Base-by-base conservation (phyloP, 2,329 filamentous ascomycete genomes). In the Lizonia empirigonia region DNA sequence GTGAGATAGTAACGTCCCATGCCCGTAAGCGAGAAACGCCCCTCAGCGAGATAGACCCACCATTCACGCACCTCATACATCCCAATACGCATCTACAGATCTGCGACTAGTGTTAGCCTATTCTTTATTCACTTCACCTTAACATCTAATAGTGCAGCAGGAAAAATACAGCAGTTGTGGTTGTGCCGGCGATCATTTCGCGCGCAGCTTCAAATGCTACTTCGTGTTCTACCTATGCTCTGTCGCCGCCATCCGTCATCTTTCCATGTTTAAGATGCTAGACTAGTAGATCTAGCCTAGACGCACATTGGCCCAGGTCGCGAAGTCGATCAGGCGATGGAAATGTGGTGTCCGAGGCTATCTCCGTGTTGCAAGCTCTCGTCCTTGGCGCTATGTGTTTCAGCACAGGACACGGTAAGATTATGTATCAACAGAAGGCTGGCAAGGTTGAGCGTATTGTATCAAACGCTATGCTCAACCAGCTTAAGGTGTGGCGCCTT, bases 1-100 rank as follows among this genome's bases (percentile, higher is more conserved):
- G 24, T 27, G 8, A 27, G 24, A 27, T 27, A 10, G 24, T 10
- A 5, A 10, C 8, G 24, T 27, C n/a, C n/a, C n/a, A n/a, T n/a
- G n/a, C n/a, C n/a, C n/a, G n/a, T n/a, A n/a, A n/a, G n/a, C n/a
- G n/a, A n/a, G n/a, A n/a, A n/a, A n/a, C n/a, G n/a, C n/a, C n/a
- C n/a, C n/a, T n/a, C n/a, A n/a, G n/a, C 32, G 33, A 36, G 33
- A 36, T 36, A n/a, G 33, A 36, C 13, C 33, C 33, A 36, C 33
- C 33, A 10, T 36, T n/a, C 33, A 10, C 33, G 15, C 33, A 36
- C 33, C 33, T 36, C 33, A 36, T 10, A 8, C 33, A 10, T 36
- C 33, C 33, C 7, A 8, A 22, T n/a, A 36, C 18, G 33, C 33
- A 36, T 36, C 33, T 36, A 18, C 33, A 36, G 33, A n/a, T 36